Base-by-base conservation (phyloP, 495 filamentous ascomycete genomes). In the Talaromyces wortmannii region DNA sequence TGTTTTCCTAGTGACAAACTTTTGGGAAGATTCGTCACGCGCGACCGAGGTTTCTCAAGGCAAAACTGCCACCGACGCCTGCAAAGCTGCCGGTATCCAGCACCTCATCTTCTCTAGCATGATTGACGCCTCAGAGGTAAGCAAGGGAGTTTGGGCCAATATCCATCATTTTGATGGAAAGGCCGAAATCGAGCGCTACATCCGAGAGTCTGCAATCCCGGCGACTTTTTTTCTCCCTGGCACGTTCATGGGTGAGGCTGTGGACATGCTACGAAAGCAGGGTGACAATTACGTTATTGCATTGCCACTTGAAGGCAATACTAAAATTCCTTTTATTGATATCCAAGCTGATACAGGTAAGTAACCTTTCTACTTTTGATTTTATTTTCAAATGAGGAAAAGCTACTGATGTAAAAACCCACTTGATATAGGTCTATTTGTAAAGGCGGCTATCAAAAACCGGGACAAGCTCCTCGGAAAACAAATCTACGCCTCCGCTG, bases 41-140 rank as follows among this genome's bases (percentile, higher is more conserved):
- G 56, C 59, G 13, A 74, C 67, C 7, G 45, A 42, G 32, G 57
- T 70, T 31, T 53, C 60, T 43, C 81, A 84, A 57, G 82, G 81
- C 17, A 78, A 79, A 58, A 78, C 78, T 56, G 76, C 83, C 5
- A 76, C 78, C 10, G 72, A 80, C 45, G 80, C 75, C 4, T 74
- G 74, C 44, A 62, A 59, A 23, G 63, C 58, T 6, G 46, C 54
- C 12, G 62, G 63, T 47, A 56, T 62, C 31, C 17, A 51, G 44
- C 56, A 65, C 31, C 52, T 66, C 17, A 65, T 67, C 50, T 63
- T 67, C 57, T 64, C 60, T 7, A 61, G 64, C 2, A 51, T 68
- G 1, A 32, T 56, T 12, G 40, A 66, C 31, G 61, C 52, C 2
- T 62, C 40, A 10, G 50, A 64, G 31, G 47, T 43, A 1, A 63